A percentile compares a stretch with the other conserved stretches of the same genome.
phyloP scores from a whole-genome alignment of 2,329 filamentous ascomycete species.

The Claviceps monticola region DNA sequence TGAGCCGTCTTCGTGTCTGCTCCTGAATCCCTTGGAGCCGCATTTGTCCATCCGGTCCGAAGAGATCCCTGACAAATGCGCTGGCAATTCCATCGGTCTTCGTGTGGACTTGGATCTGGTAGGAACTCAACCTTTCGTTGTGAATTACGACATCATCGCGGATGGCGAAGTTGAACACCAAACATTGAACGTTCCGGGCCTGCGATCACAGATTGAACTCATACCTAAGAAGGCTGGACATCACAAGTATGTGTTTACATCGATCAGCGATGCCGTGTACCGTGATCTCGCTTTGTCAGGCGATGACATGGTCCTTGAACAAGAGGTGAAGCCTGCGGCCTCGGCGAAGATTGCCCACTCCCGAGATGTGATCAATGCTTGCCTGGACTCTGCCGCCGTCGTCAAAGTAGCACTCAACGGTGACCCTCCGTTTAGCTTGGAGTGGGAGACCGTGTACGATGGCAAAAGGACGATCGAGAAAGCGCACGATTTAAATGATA shows the following conservation, averaged over 20 bases:
- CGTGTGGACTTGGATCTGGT: slow-evolving; percentile 80
- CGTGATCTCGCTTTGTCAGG: slow-evolving; percentile 47
- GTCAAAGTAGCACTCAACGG: slow-evolving; percentile 65
- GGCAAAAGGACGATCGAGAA: slow-evolving; percentile 65
- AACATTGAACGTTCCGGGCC: slow-evolving; percentile 46
- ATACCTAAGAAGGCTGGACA: slow-evolving; percentile 68
- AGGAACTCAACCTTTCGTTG: slow-evolving; percentile 80
- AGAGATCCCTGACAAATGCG: slow-evolving; percentile 87
- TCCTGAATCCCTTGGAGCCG: slow-evolving; percentile 84
- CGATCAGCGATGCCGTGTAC: slow-evolving; percentile 75
- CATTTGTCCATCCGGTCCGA: slow-evolving; percentile 59
- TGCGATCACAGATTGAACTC: slow-evolving; percentile 74
- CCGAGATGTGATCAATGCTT: slow-evolving; percentile 48
- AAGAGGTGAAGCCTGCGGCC: slow-evolving; percentile 86
- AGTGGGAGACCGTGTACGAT: slow-evolving; percentile 86
- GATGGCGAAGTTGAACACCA: slow-evolving; percentile 42
- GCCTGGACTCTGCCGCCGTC: slow-evolving; percentile 67
- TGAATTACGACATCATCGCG: slow-evolving; percentile 61
- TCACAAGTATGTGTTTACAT: slow-evolving; percentile 75
- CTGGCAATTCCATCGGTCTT: slow-evolving; percentile 82
- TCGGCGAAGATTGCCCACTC: slow-evolving; percentile 55
- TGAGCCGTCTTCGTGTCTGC: slow-evolving; percentile 84
- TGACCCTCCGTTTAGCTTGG: slow-evolving; percentile 74
- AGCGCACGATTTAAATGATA: slow-evolving; percentile 46
- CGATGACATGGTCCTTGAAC: slow-evolving; percentile 54